Conservation (phyloP, 441 rosid genomes). For the Adansonia gregorii region DNA sequence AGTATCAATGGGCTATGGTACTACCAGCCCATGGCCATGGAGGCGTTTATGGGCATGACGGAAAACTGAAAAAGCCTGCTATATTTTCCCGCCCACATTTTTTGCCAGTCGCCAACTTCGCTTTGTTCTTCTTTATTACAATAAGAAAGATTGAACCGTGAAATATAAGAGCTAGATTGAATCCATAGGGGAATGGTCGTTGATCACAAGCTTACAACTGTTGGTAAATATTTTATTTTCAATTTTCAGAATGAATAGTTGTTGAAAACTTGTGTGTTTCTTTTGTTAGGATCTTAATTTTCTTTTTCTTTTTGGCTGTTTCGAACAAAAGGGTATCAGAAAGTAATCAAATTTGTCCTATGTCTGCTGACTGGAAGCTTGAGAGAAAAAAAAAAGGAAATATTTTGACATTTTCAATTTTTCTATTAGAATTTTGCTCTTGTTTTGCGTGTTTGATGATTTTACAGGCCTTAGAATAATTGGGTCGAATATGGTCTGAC, state of each 20-base stretch:
- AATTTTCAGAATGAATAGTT: neutral
- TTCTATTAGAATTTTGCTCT: neutral
- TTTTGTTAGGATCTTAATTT: conserved; percentile 3
- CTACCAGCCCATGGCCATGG: neutral
- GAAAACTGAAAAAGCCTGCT: neutral
- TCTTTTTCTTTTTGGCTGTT: conserved; percentile 12
- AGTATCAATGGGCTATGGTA: neutral
- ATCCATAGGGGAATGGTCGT: conserved; percentile 65
- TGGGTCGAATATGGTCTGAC: neutral
- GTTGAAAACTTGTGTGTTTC: neutral
- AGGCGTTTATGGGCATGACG: neutral
- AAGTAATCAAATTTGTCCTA: neutral
- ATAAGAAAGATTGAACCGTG: too few relatives aligned
- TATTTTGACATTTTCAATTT: neutral
- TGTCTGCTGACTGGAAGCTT: conserved; percentile 5
- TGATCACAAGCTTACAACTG: conserved; percentile 85
- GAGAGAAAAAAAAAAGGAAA: neutral
- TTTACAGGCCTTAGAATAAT: neutral
- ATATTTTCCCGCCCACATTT: too few relatives aligned
- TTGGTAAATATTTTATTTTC: conserved; percentile 51
- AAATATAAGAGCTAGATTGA: conserved; percentile 49
- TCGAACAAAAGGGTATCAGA: conserved; percentile 39
- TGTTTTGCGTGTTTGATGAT: neutral
- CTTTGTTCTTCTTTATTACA: too few relatives aligned
- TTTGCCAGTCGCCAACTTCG: too few relatives aligned